Conservation (phyloP, 116 monocot genomes). For the Trichopus zeylanicus region DNA sequence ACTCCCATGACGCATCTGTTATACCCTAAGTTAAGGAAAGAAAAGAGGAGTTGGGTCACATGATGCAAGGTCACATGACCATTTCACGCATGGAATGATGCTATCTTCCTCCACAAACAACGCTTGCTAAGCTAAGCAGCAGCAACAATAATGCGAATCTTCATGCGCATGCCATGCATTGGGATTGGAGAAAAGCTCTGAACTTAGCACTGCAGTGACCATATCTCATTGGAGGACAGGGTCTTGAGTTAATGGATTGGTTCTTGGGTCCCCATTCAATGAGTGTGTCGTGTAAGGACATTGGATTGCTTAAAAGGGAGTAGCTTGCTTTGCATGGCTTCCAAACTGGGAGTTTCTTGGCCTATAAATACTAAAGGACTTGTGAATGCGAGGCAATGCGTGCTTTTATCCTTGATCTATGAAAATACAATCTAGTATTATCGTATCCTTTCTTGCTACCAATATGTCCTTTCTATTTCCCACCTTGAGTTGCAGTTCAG, state of each 20-base stretch:
- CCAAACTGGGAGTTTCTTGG: neutral
- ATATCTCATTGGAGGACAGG: slow-evolving; percentile 2
- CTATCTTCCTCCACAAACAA: slow-evolving; percentile 16
- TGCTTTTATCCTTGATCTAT: neutral
- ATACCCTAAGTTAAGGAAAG: too few species aligned
- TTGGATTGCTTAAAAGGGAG: slow-evolving; percentile 1
- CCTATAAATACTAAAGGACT: neutral
- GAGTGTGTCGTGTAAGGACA: neutral
- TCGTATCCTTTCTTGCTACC: too few species aligned
- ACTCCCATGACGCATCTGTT: too few species aligned
- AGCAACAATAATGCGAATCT: slow-evolving; percentile 1
- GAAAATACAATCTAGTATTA: neutral
- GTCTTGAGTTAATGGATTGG: neutral
- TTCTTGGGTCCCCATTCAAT: neutral
- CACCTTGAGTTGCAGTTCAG: too few species aligned
- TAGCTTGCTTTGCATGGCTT: slow-evolving; percentile 10
- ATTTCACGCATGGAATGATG: slow-evolving; percentile 11
- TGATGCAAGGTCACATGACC: slow-evolving; percentile 18
- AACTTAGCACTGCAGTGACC: slow-evolving; percentile 16
- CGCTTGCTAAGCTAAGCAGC: neutral
- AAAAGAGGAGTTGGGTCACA: neutral
- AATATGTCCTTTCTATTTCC: too few species aligned
- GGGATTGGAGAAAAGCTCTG: neutral
- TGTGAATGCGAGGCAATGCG: neutral
- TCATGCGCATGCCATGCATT: neutral